A percentile compares a stretch with the other conserved stretches of the same genome.
Evolutionary conservation across 129 eudicot genomes (phyloP).

Genomic region (Oenanthe sinensis): DNA sequence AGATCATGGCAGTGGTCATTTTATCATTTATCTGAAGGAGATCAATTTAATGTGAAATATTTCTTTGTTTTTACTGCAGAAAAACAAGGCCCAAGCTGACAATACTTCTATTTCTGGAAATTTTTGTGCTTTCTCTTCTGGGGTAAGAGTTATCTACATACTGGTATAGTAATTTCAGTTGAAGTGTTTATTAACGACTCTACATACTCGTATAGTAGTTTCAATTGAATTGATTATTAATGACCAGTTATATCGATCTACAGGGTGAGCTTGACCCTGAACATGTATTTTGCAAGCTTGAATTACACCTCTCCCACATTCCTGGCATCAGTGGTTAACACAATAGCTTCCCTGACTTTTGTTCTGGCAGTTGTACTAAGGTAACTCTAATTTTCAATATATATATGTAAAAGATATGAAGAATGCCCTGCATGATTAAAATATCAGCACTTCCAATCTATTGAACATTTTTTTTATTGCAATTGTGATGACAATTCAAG

Average conservation of each 20-base stretch:
- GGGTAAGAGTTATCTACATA: constrained; percentile 24
- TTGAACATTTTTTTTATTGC: not conserved
- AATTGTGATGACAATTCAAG: not conserved
- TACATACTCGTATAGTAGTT: not conserved
- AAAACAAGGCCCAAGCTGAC: constrained; percentile 54
- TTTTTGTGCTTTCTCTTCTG: constrained; percentile 49
- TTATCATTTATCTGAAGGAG: not conserved
- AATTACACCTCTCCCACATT: constrained; percentile 58
- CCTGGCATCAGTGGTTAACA: constrained; percentile 57
- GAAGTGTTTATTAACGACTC: not conserved
- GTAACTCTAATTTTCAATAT: constrained; percentile 16
- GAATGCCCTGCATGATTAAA: not conserved
- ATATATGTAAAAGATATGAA: not conserved
- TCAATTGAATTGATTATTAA: not conserved
- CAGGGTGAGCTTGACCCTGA: constrained; percentile 65
- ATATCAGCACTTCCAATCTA: not conserved
- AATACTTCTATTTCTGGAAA: constrained; percentile 36
- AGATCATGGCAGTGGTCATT: not conserved
- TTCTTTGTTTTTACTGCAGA: constrained; percentile 23
- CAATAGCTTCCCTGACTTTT: constrained; percentile 63
- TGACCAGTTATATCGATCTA: not conserved
- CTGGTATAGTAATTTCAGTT: not conserved
- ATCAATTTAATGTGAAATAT: not conserved
- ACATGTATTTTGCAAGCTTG: constrained; percentile 66
- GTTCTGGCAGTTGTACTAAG: constrained; percentile 49